Percentiles rank a stretch among this genome's conserved stretches.
These are phyloP conservation scores for Neurospora tetrasperma DNA, from an alignment of 495 filamentous ascomycete species.

Conservation along the genomic window DNA sequence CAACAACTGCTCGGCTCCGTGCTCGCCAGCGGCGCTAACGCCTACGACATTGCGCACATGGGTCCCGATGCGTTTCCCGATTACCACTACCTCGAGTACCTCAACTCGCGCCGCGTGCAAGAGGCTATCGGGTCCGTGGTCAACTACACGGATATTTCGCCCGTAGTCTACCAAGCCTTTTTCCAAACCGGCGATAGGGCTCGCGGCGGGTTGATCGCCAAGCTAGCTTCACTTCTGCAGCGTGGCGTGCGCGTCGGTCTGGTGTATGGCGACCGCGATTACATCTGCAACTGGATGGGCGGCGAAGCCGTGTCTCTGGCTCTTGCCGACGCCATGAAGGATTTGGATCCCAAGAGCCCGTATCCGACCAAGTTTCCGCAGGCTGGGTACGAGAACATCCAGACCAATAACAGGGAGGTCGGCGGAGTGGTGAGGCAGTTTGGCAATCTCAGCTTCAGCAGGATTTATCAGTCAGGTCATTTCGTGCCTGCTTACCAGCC, in stretches of 20 bases:
- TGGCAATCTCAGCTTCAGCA: conserved; percentile 58
- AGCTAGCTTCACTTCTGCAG: conserved; percentile 43
- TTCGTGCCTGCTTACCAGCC: conserved; percentile 64
- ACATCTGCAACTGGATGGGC: conserved; percentile 59
- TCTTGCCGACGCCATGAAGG: conserved; percentile 29
- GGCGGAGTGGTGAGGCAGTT: conserved; percentile 58
- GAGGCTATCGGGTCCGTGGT: conserved; percentile 52
- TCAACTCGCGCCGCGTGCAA: conserved; percentile 54
- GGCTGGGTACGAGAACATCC: conserved; percentile 45
- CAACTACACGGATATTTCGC: conserved; percentile 52
- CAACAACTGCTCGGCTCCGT: conserved; percentile 39
- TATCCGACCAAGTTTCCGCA: conserved; percentile 28
- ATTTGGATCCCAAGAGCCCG: background rate
- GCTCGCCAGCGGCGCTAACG: conserved; percentile 33
- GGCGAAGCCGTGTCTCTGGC: conserved; percentile 50
- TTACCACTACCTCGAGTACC: conserved; percentile 49
- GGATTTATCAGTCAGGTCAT: conserved; percentile 63
- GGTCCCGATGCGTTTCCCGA: conserved; percentile 53
- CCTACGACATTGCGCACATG: conserved; percentile 52
- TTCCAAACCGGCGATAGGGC: conserved; percentile 41
- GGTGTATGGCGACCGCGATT: conserved; percentile 57
- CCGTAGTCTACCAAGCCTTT: conserved; percentile 44
- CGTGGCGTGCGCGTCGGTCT: conserved; percentile 55
- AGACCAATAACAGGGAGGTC: conserved; percentile 41
- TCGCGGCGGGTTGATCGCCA: conserved; percentile 34